These are phyloP conservation scores for Magnusiomyces fungicola DNA, from an alignment of 1,139 yeast species.

Conservation along the genomic window DNA sequence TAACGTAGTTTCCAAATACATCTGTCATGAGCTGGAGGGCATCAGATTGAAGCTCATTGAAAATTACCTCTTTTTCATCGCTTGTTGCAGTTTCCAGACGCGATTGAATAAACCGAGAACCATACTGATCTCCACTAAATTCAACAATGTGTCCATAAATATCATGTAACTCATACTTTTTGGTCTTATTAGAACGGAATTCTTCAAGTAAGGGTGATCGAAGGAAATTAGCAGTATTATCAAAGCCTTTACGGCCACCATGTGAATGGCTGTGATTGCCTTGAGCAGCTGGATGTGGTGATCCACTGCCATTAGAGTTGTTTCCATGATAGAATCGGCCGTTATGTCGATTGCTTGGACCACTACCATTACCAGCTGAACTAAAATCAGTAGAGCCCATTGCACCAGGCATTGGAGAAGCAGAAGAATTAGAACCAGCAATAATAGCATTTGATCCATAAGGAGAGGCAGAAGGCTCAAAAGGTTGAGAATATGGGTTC, in stretches of 20 bases:
- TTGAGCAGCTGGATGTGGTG: too few species aligned
- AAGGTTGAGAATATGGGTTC: neutral
- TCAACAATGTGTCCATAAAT: slow-evolving; percentile 85
- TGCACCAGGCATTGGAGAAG: neutral
- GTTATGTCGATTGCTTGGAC: too few species aligned
- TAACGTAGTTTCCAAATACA: slow-evolving; percentile 95
- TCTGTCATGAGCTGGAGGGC: slow-evolving; percentile 85
- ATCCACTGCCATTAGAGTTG: too few species aligned
- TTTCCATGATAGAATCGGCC: too few species aligned
- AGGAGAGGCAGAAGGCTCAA: neutral
- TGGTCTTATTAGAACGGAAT: slow-evolving; percentile 62
- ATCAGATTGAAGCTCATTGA: slow-evolving; percentile 72
- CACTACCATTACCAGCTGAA: too few species aligned
- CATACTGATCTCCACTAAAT: slow-evolving; percentile 94
- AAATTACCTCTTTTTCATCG: slow-evolving; percentile 72
- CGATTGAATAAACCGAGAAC: slow-evolving; percentile 92
- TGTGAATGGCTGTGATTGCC: neutral
- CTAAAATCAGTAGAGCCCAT: too few species aligned
- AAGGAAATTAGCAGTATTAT: slow-evolving; percentile 26
- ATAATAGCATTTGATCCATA: too few species aligned
- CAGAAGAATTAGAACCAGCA: slow-evolving; percentile 2
- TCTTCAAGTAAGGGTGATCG: slow-evolving; percentile 82
- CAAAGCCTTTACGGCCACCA: neutral
- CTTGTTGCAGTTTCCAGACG: slow-evolving; percentile 58
- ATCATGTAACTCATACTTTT: slow-evolving; percentile 56